Evolutionary conservation across 805 yeast species (phyloP).

Genomic region (Zygoascus biomembranicola): DNA sequence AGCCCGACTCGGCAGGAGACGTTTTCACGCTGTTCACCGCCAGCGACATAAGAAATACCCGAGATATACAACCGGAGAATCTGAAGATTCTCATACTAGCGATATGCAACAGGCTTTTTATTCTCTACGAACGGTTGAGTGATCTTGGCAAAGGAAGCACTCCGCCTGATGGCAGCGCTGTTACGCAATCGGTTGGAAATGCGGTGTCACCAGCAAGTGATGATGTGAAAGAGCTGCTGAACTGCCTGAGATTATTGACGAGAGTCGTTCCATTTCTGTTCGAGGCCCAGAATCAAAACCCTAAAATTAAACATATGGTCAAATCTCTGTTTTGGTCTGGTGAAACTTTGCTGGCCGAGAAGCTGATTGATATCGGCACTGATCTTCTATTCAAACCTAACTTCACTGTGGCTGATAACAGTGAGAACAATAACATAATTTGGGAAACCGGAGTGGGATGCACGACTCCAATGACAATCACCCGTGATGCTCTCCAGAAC

Average conservation of each 20-base stretch:
- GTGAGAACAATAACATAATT: slow-evolving; percentile 33
- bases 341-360: slow-evolving; percentile 26
- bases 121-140: slow-evolving; percentile 11
- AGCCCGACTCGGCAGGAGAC: slow-evolving; percentile 47
- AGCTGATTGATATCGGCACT: slow-evolving; percentile 33
- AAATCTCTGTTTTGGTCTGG: slow-evolving; percentile 37
- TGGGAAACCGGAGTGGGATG: slow-evolving; percentile 83
- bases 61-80: slow-evolving; percentile 50
- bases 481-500: slow-evolving; percentile 47
- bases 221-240: slow-evolving; percentile 38
- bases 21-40: slow-evolving; percentile 49
- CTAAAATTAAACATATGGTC: slow-evolving; percentile 17
- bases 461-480: slow-evolving; percentile 22
- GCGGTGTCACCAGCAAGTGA: slow-evolving; percentile 16
- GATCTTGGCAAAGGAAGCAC: too few species aligned
- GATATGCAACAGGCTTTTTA: slow-evolving; percentile 29
- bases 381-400: slow-evolving; percentile 47
- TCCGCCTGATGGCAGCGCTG: background rate
- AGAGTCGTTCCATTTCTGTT: slow-evolving; percentile 58
- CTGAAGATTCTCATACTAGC: slow-evolving; percentile 46
- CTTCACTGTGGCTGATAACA: slow-evolving; percentile 38
- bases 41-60: slow-evolving; percentile 49
- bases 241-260: slow-evolving; percentile 57
- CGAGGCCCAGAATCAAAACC: slow-evolving; percentile 37
- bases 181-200: background rate